Evolutionary conservation across 441 rosid genomes (phyloP).

Genomic region (Populus trichocarpa): DNA sequence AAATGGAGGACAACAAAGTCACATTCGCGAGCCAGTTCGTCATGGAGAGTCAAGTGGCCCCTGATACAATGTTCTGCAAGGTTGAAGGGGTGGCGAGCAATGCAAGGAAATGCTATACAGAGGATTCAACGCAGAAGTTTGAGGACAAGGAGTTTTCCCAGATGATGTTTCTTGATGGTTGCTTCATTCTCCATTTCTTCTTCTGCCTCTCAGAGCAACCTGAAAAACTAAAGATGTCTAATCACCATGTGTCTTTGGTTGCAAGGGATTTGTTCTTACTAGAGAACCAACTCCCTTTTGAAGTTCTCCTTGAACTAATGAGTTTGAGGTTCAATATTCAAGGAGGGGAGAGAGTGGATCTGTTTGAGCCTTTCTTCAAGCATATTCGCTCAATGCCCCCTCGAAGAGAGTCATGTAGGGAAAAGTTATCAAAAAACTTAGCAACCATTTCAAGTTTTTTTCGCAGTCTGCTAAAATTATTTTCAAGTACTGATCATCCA

Average conservation of each 20-base stretch:
- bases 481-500: background rate
- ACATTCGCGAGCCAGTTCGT: background rate
- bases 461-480: background rate
- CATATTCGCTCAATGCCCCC: background rate
- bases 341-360: too few species aligned
- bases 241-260: background rate
- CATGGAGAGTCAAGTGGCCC: background rate
- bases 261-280: conserved; percentile 13
- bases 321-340: background rate
- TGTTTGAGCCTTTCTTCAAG: background rate
- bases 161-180: background rate
- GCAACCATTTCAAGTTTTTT: background rate
- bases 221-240: background rate
- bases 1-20: background rate
- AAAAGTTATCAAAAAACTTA: background rate
- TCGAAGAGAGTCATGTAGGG: background rate
- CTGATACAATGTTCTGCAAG: background rate
- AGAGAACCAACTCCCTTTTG: conserved; percentile 20
- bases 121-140: background rate
- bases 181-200: conserved; percentile 17
- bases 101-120: background rate
- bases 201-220: background rate
- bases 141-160: background rate
- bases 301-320: background rate
- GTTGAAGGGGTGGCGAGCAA: background rate